These are phyloP conservation scores for Pholiota molesta DNA, from an alignment of 768 basidiomycete species.

Conservation along the genomic window DNA sequence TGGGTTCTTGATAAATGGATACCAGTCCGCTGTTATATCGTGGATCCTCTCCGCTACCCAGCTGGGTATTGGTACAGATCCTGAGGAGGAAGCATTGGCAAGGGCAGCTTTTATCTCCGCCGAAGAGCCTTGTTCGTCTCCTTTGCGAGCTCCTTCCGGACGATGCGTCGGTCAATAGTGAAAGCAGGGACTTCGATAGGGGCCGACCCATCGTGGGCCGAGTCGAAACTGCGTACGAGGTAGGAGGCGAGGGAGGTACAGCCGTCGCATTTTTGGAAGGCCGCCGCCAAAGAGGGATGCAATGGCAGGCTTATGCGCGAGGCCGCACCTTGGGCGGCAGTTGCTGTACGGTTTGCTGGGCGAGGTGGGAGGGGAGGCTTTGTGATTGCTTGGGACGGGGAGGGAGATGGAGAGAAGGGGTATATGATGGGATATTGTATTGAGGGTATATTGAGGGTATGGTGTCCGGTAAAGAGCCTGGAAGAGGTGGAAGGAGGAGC, in stretches of 20 bases:
- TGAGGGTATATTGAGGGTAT: conserved; percentile 48
- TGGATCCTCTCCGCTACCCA: conserved; percentile 67
- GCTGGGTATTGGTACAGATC: conserved; percentile 25
- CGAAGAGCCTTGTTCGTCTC: conserved; percentile 56
- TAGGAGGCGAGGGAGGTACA: conserved; percentile 30
- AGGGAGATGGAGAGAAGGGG: conserved; percentile 48
- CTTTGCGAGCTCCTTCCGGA: conserved; percentile 54
- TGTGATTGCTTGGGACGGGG: conserved; percentile 42
- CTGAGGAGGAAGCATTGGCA: conserved; percentile 40
- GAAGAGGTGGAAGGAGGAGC: conserved; percentile 56
- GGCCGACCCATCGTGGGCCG: conserved; percentile 33
- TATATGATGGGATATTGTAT: conserved; percentile 45
- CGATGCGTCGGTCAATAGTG: conserved; percentile 55
- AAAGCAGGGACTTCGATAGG: conserved; percentile 62
- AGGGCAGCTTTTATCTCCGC: conserved; percentile 56
- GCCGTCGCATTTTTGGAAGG: conserved; percentile 30
- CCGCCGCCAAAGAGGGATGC: conserved; percentile 69
- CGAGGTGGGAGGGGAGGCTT: conserved; percentile 47
- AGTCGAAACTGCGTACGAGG: conserved; percentile 36
- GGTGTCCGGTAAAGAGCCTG: conserved; percentile 33
- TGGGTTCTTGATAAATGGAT: conserved; percentile 51
- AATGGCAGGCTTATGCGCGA: conserved; percentile 70
- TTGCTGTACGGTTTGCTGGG: conserved; percentile 29
- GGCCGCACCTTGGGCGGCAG: conserved; percentile 22
- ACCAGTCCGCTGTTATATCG: conserved; percentile 54